Evolutionary conservation across 2,329 filamentous ascomycete species (phyloP).

Genomic region (Amphichorda felina): DNA sequence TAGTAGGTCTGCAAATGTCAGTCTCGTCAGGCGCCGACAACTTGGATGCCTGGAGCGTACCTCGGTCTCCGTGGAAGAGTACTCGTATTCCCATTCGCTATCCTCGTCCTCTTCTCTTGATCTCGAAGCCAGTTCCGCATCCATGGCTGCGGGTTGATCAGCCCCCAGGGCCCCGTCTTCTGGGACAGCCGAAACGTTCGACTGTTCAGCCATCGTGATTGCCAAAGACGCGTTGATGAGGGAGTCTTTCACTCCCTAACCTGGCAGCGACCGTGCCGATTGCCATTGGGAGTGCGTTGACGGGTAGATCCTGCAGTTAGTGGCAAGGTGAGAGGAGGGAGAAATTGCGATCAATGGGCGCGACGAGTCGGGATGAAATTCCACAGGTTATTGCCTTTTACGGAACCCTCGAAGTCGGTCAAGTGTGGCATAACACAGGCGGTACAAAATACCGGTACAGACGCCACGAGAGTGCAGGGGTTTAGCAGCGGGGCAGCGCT

Average conservation of each 20-base stretch:
- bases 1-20: slow-evolving; percentile 43
- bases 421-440: slow-evolving; percentile 10
- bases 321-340: too few species aligned
- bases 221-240: not conserved
- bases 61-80: slow-evolving; percentile 51
- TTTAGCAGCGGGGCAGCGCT: not conserved
- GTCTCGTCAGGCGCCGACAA: not conserved
- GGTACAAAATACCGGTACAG: slow-evolving; percentile 9
- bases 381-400: slow-evolving; percentile 5
- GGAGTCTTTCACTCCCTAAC: too few species aligned
- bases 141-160: too few species aligned
- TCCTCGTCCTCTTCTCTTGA: slow-evolving; percentile 18
- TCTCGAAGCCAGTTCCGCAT: too few species aligned
- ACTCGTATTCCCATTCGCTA: slow-evolving; percentile 56
- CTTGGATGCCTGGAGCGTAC: slow-evolving; percentile 15
- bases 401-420: slow-evolving; percentile 11
- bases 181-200: not conserved
- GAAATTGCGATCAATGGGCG: too few species aligned
- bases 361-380: too few species aligned
- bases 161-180: too few species aligned
- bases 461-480: not conserved
- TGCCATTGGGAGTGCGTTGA: too few species aligned
- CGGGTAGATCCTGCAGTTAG: too few species aligned
- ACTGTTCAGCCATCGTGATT: not conserved
- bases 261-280: too few species aligned